Evolutionary conservation across 2,329 filamentous ascomycete species (phyloP).

Genomic region (Pseudohalonectria lignicola): DNA sequence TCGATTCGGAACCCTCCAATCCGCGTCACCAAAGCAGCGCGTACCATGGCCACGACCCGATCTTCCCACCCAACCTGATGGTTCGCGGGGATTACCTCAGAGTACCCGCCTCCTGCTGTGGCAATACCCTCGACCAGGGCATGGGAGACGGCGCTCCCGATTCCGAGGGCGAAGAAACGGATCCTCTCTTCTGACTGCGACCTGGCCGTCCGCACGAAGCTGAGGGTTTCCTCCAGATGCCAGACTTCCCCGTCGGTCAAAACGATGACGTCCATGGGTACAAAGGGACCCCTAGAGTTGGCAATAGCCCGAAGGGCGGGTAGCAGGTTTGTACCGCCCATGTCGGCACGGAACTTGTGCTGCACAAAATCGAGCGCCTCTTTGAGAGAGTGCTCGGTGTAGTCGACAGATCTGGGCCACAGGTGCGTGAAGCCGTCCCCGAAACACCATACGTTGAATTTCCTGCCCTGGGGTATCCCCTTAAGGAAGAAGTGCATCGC

Average conservation of each 20-base stretch:
- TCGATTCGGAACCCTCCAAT: no score
- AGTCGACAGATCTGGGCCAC: conserved; percentile 43
- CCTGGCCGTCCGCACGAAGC: not conserved
- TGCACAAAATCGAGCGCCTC: conserved; percentile 36
- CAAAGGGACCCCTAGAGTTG: not conserved
- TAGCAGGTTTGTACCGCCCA: not conserved
- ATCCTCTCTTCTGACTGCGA: not conserved
- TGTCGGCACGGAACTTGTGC: conserved; percentile 14
- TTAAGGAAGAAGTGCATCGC: conserved; percentile 47
- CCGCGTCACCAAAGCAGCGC: conserved; percentile 7
- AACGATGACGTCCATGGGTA: not conserved
- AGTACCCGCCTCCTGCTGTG: conserved; percentile 43
- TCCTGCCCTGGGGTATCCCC: conserved; percentile 32
- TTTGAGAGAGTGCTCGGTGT: conserved; percentile 42
- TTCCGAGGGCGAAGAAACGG: conserved; percentile 41
- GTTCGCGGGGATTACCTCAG: conserved; percentile 14
- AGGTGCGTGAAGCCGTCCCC: conserved; percentile 39
- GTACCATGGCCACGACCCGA: conserved; percentile 8
- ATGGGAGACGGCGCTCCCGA: conserved; percentile 42
- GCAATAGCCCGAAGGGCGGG: not conserved
- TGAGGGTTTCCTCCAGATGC: not conserved
- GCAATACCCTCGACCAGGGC: conserved; percentile 48
- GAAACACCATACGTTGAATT: conserved; percentile 37
- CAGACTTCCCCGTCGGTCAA: not conserved
- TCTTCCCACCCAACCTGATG: conserved; percentile 8